These are phyloP conservation scores for Stereum hirsutum DNA, from an alignment of 1,284 basidiomycete species.

Conservation along the genomic window DNA sequence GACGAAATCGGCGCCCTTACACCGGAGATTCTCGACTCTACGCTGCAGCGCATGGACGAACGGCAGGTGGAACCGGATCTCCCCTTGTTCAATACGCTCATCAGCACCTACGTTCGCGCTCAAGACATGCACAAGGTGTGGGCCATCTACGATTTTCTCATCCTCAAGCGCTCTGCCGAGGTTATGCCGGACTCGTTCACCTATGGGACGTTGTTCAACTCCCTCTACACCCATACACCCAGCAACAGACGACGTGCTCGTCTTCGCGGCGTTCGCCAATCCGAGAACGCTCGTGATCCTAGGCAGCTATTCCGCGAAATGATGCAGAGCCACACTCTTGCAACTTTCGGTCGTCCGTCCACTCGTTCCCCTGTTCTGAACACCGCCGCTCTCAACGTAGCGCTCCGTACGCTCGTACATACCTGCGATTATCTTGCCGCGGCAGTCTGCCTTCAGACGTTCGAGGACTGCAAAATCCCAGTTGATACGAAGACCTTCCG, in stretches of 20 bases:
- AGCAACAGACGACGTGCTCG: slow-evolving; percentile 10
- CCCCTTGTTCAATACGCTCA: slow-evolving; percentile 36
- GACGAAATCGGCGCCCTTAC: slow-evolving; percentile 21
- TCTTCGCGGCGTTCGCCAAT: slow-evolving; percentile 13
- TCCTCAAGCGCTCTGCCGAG: slow-evolving; percentile 17
- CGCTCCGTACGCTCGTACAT: slow-evolving; percentile 33
- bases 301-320: slow-evolving; percentile 40
- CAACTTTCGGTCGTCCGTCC: slow-evolving; percentile 10
- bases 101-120: slow-evolving; percentile 26
- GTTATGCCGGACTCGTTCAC: slow-evolving; percentile 33
- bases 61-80: slow-evolving; percentile 28
- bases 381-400: slow-evolving; percentile 26
- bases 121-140: slow-evolving; percentile 29
- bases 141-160: slow-evolving; percentile 30
- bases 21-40: slow-evolving; percentile 21
- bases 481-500: slow-evolving; percentile 30
- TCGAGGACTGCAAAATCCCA: slow-evolving; percentile 19
- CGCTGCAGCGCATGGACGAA: slow-evolving; percentile 30
- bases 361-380: slow-evolving; percentile 21
- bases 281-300: slow-evolving; percentile 21
- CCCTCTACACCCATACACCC: slow-evolving; percentile 18
- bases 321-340: slow-evolving; percentile 25
- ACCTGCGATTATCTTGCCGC: slow-evolving; percentile 37
- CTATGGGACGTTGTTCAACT: slow-evolving; percentile 35
- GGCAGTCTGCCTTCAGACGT: slow-evolving; percentile 26